phyloP scores from a whole-genome alignment of 352 stramenopile species.

The Pythium folliculosum region DNA sequence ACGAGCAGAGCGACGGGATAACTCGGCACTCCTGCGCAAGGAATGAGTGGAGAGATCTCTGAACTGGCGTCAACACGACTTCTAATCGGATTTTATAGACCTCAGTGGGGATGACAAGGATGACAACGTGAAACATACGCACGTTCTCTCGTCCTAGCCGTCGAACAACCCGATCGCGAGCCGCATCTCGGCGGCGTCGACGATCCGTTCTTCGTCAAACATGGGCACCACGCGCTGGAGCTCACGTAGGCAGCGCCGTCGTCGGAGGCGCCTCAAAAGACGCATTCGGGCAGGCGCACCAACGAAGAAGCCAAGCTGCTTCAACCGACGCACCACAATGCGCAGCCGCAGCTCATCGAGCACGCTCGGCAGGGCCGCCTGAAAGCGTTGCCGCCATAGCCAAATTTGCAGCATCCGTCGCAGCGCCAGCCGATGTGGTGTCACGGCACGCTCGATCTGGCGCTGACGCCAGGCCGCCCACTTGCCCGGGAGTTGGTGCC shows the following conservation, averaged over 20 bases:
- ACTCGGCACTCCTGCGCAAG: no score
- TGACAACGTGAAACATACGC: not conserved
- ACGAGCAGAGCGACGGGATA: no score
- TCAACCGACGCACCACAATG: not conserved
- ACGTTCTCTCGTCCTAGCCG: not conserved
- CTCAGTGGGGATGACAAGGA: no score
- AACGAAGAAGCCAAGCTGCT: not conserved
- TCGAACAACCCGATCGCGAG: not conserved
- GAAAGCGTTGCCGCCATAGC: slow-evolving; percentile 17
- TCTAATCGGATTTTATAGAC: no score
- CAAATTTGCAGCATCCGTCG: slow-evolving; percentile 4
- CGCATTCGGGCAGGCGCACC: not conserved
- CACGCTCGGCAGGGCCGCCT: not conserved
- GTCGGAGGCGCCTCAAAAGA: not conserved
- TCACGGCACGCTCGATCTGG: not conserved
- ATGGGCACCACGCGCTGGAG: not conserved
- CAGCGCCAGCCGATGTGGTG: not conserved
- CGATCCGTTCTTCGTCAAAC: not conserved
- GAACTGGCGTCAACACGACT: no score
- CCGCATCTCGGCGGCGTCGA: not conserved
- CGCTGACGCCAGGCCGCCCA: not conserved
- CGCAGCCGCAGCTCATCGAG: not conserved
- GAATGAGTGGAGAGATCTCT: no score
- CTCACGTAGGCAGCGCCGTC: not conserved
- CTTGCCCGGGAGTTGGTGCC: not conserved